phyloP scores from a whole-genome alignment of 2,329 filamentous ascomycete species.

The Raffaelea ambrosiae region DNA sequence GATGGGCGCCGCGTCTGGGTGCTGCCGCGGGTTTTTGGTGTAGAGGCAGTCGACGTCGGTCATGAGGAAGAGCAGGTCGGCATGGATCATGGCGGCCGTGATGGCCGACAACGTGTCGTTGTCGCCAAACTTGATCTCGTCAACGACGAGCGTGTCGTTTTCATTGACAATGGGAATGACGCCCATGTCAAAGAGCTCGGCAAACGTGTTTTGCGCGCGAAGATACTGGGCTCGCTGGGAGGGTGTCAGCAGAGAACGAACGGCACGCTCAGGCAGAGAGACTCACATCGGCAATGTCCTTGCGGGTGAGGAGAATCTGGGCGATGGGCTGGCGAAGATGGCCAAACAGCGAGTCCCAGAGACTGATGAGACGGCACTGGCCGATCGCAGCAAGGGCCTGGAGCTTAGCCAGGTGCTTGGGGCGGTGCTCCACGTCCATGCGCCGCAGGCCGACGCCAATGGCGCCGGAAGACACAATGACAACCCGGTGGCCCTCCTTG shows the following conservation, averaged over 20 bases:
- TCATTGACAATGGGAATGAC: constrained; percentile 98
- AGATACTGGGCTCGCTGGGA: constrained; percentile 76
- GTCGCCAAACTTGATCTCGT: constrained; percentile 99
- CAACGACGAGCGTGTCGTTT: constrained; percentile 92
- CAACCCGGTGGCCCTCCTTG: constrained; percentile 86
- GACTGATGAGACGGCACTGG: constrained; percentile 86
- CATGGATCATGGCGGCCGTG: constrained; percentile 93
- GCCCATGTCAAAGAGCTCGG: constrained; percentile 83
- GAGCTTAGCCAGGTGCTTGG: constrained; percentile 81
- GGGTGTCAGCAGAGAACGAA: background rate
- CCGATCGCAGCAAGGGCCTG: constrained; percentile 95
- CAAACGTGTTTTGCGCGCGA: constrained; percentile 93
- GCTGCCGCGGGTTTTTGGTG: constrained; percentile 82
- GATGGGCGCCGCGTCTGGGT: constrained; percentile 81
- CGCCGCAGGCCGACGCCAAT: constrained; percentile 87
- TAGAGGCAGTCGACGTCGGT: constrained; percentile 98
- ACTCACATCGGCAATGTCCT: constrained; percentile 87
- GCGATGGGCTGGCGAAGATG: constrained; percentile 86
- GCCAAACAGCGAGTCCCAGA: constrained; percentile 89
- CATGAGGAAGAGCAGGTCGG: constrained; percentile 96
- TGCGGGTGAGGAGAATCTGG: constrained; percentile 87
- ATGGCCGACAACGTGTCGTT: constrained; percentile 97
- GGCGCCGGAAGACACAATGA: constrained; percentile 94
- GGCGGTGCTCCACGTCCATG: constrained; percentile 80
- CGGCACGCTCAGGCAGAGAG: background rate